Percentiles rank a stretch among this genome's conserved stretches.
phyloP scores from a whole-genome alignment of 345 rosid genomes.

The Streptanthus diversifolius region DNA sequence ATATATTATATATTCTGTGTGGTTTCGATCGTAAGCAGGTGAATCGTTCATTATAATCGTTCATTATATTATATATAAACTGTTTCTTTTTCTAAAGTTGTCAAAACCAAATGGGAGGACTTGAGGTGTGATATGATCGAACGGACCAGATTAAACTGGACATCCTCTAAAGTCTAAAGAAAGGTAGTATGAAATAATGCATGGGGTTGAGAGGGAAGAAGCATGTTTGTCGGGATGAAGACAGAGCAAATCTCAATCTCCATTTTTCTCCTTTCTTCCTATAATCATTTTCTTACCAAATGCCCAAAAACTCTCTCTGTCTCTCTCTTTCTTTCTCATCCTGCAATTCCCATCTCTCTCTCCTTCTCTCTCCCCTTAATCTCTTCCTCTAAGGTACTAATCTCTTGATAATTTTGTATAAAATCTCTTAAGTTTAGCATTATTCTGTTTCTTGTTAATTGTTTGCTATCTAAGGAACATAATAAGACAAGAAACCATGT shows the following conservation, averaged over 20 bases:
- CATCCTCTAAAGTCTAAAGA: not conserved
- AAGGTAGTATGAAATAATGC: slow-evolving; percentile 5
- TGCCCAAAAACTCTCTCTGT: slow-evolving; percentile 1
- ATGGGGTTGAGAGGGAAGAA: slow-evolving; percentile 16
- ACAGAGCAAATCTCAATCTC: slow-evolving; percentile 21
- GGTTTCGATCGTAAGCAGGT: not conserved
- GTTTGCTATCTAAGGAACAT: slow-evolving; percentile 3
- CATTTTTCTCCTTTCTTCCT: not conserved
- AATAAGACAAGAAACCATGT: slow-evolving; percentile 6
- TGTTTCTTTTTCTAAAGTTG: not conserved
- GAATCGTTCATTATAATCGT: not conserved
- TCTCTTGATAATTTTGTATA: slow-evolving; percentile 11
- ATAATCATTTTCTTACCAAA: slow-evolving; percentile 18
- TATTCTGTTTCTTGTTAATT: not conserved
- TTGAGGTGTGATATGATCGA: not conserved
- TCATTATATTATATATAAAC: too few relatives aligned
- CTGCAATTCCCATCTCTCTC: not conserved
- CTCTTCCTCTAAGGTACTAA: slow-evolving; percentile 28
- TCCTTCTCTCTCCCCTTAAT: slow-evolving; percentile 19
- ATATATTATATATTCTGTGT: not conserved
- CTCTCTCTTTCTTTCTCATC: not conserved
- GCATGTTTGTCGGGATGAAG: slow-evolving; percentile 36
- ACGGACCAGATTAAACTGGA: not conserved
- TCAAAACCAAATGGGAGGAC: not conserved
- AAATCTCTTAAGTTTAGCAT: slow-evolving; percentile 7